A percentile compares a stretch with the other conserved stretches of the same genome.
These are phyloP conservation scores for Suillus subluteus DNA, from an alignment of 768 basidiomycete genomes.

Conservation along the genomic window DNA sequence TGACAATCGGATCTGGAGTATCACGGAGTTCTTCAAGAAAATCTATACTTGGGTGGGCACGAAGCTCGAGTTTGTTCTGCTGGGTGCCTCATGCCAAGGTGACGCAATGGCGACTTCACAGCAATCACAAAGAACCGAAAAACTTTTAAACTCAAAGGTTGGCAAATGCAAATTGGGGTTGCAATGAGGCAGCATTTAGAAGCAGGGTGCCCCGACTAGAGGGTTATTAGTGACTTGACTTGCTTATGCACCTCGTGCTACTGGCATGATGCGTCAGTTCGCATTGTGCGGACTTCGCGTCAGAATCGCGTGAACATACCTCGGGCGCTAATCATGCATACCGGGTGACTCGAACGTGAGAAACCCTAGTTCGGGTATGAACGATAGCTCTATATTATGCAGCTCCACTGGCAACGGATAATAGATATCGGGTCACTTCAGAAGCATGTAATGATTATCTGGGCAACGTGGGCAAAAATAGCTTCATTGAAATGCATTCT, in stretches of 20 bases:
- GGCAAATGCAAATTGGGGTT: not conserved
- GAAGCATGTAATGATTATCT: not conserved
- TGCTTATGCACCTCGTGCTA: not conserved
- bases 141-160: not conserved
- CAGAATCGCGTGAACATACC: not conserved
- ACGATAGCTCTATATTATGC: not conserved
- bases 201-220: not conserved
- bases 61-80: not conserved
- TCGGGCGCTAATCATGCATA: not conserved
- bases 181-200: not conserved
- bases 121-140: not conserved
- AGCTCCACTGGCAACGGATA: not conserved
- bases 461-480: not conserved
- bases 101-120: not conserved
- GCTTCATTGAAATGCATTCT: not conserved
- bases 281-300: not conserved
- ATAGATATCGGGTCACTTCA: not conserved
- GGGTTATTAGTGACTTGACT: not conserved
- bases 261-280: not conserved
- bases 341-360: not conserved
- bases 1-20: not conserved
- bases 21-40: not conserved
- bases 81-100: too few species aligned
- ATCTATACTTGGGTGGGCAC: slow-evolving; percentile 2
- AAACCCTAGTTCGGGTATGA: not conserved